Evolutionary conservation across 345 rosid genomes (phyloP), one percentile per base, ranked within the genome.

Genomic region (Gossypium australe): DNA sequence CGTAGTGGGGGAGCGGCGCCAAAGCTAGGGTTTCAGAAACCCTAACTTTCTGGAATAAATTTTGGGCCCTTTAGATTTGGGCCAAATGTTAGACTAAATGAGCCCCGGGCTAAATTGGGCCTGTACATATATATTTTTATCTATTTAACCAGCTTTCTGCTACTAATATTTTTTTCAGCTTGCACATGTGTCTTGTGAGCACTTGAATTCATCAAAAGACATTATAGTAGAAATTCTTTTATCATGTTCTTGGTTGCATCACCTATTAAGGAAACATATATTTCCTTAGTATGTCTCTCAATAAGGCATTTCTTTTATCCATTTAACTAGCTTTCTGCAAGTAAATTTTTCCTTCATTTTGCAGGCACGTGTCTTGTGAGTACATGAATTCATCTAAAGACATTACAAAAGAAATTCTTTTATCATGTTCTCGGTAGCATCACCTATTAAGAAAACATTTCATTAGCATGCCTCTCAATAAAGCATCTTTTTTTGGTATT

Each of bases 61-160:
- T n/a, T n/a, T n/a, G n/a, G n/a, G n/a, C n/a, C n/a, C n/a, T n/a
- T n/a, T n/a, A n/a, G n/a, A n/a, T n/a, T n/a, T n/a, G n/a, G n/a
- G n/a, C n/a, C n/a, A n/a, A n/a, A n/a, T n/a, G n/a, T n/a, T n/a
- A n/a, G n/a, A n/a, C n/a, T n/a, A n/a, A n/a, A n/a, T n/a, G n/a
- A n/a, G n/a, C n/a, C n/a, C n/a, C n/a, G n/a, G n/a, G n/a, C n/a
- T n/a, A n/a, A n/a, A n/a, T n/a, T n/a, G n/a, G n/a, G n/a, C n/a
- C n/a, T n/a, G n/a, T n/a, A n/a, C n/a, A n/a, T 20, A 47, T 45
- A 45, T 29, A 27, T 27, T 3, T 61, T 22, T 59, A 18, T 27
- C 43, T 22, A 72, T 22, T 73, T 65, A 45, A 27, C 11, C 48
- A 43, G 67, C 44, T 72, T 14, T 59, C 58, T 73, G 58, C 76